Conservation (phyloP, 208 protist species). For the Leishmania turanica region DNA sequence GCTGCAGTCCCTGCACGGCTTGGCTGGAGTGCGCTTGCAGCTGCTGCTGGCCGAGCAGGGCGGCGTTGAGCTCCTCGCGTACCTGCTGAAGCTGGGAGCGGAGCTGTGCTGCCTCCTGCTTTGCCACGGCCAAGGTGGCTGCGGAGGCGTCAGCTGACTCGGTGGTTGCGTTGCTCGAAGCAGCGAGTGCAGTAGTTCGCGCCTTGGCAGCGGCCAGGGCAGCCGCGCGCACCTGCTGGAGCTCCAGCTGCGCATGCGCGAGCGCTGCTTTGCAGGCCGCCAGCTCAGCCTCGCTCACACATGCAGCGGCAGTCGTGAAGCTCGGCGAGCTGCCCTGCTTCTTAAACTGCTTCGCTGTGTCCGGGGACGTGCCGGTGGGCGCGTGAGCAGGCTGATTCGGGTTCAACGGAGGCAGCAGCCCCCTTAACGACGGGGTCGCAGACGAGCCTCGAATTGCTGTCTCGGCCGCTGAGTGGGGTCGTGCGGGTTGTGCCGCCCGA, state of each 20-base stretch:
- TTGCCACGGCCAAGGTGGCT: conserved; percentile 2
- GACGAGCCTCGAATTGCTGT: not conserved
- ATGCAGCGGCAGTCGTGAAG: too few relatives aligned
- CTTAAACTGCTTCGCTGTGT: not conserved
- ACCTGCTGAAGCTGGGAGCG: conserved; percentile 41
- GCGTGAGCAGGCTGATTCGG: not conserved
- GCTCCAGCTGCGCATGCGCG: conserved; percentile 42
- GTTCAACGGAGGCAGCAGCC: conserved; percentile 11
- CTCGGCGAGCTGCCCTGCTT: not conserved
- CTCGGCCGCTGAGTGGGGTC: conserved; percentile 8
- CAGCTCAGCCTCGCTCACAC: conserved; percentile 25
- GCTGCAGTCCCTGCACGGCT: conserved; percentile 11
- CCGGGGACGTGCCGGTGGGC: not conserved
- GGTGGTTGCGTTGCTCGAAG: not conserved
- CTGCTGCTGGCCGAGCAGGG: conserved; percentile 23
- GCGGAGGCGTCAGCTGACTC: not conserved
- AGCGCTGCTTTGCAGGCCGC: conserved; percentile 48
- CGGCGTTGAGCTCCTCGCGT: conserved; percentile 39
- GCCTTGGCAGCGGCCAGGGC: not conserved
- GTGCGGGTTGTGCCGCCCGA: not conserved
- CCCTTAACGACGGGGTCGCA: not conserved
- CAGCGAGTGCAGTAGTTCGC: not conserved
- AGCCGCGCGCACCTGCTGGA: conserved; percentile 41
- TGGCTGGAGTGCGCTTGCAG: conserved; percentile 9
- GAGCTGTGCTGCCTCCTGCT: conserved; percentile 27